Evolutionary conservation across 139 green algal genomes (phyloP).

Genomic region (Chlamydomonas sp.): DNA sequence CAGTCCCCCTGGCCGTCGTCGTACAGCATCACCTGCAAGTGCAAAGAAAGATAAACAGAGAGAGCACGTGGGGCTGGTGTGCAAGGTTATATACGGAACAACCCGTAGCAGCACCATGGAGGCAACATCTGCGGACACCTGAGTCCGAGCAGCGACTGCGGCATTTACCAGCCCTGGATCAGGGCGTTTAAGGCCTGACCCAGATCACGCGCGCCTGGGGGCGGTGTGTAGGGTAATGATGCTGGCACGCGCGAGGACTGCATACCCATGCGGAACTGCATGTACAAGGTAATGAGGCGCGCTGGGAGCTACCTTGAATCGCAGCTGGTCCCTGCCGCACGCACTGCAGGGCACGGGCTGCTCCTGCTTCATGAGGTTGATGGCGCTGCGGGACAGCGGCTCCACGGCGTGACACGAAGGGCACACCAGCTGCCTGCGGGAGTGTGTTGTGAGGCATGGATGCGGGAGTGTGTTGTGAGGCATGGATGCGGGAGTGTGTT

Average conservation of each 20-base stretch:
- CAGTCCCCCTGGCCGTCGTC: conserved; percentile 84
- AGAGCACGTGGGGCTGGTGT: no score
- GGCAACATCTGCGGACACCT: no score
- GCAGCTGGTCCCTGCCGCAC: conserved; percentile 60
- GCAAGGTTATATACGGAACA: no score
- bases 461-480: not conserved
- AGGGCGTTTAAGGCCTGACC: no score
- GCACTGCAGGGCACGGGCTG: conserved; percentile 55
- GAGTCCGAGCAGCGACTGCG: no score
- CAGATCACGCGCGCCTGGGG: no score
- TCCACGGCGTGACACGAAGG: conserved; percentile 63
- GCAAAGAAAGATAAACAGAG: not conserved
- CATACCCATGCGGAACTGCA: not conserved
- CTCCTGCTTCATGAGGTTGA: conserved; percentile 51
- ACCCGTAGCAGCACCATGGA: no score
- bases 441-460: not conserved
- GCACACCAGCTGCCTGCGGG: conserved; percentile 66
- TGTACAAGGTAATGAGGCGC: not conserved
- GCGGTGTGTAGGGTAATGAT: no score
- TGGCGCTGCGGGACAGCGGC: conserved; percentile 50
- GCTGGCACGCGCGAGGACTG: no score
- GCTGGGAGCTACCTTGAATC: conserved; percentile 57
- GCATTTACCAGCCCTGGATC: no score
- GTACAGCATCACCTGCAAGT: conserved; percentile 89
- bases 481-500: not conserved